These are phyloP conservation scores for Hemisphaericaspora nanyangensis DNA, from an alignment of 805 yeast genomes.

Conservation along the genomic window DNA sequence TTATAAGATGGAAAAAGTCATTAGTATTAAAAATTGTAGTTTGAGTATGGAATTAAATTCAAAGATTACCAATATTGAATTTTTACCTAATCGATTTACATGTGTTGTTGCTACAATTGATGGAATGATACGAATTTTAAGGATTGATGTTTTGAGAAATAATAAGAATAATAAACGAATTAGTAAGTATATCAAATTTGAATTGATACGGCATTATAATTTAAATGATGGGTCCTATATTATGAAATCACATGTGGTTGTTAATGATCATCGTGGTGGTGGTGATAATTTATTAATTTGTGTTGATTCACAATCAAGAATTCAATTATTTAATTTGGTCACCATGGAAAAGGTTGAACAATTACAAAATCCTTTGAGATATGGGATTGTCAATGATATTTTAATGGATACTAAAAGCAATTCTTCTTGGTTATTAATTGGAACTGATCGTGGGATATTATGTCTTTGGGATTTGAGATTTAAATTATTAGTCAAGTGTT, in stretches of 20 bases:
- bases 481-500: constrained; percentile 52
- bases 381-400: constrained; percentile 66
- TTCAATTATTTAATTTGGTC: constrained; percentile 56
- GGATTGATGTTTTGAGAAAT: constrained; percentile 31
- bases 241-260: constrained; percentile 38
- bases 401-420: constrained; percentile 39
- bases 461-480: constrained; percentile 83
- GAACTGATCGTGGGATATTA: constrained; percentile 71
- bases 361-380: constrained; percentile 53
- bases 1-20: constrained; percentile 57
- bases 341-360: constrained; percentile 41
- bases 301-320: constrained; percentile 49
- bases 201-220: constrained; percentile 39
- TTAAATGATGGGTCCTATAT: constrained; percentile 42
- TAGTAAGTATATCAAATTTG: constrained; percentile 21
- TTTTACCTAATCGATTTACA: constrained; percentile 52
- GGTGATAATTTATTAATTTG: constrained; percentile 44
- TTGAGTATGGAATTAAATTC: constrained; percentile 46
- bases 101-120: constrained; percentile 53
- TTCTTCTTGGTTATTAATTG: constrained; percentile 62
- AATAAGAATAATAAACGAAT: constrained; percentile 32
- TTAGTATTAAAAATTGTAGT: constrained; percentile 44
- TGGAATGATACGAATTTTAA: constrained; percentile 40
- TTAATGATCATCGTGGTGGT: constrained; percentile 33
- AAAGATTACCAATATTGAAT: constrained; percentile 43